Evolutionary conservation across 2,329 filamentous ascomycete species (phyloP), one percentile per base, ranked within the genome.

Genomic region (Xylariomycetidae sp.): DNA sequence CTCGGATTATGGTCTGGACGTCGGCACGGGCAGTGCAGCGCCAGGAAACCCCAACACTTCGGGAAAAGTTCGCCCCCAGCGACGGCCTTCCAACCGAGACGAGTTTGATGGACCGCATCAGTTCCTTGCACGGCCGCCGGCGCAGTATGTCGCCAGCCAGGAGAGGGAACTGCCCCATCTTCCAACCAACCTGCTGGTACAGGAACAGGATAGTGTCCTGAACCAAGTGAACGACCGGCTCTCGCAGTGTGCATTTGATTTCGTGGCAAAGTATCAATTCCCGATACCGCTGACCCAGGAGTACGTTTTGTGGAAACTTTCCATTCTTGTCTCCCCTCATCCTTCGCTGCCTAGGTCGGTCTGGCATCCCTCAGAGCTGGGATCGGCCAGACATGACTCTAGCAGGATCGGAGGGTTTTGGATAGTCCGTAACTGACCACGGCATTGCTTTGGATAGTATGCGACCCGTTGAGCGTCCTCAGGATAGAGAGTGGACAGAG

Each of bases 21-120:
- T 70, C 46, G 61, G 63, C 31, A 51, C 51, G 19, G 60, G 63
- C 31, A 53, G 50, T 29, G 59, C 64, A 35, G 50, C 59, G 22
- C 57, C 61, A 12, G 26, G 26, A 9, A 29, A 13, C 20, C 55
- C 61, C 4, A 74, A 70, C 48, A 53, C 57, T 25, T 60, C 58
- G 30, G 61, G 64, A 31, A 74, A 74, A 50, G 58, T 61, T 32
- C 65, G 69, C 25, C 63, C 72, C 12, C 80, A 85, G 53, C 72
- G 83, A 48, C 74, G 82, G 19, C 78, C 84, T 17, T 85, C 82
- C 25, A 89, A 89, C 63, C 74, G 86, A 40, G 86, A 93, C 66
- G 86, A 92, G 60, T 93, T 93, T 60, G 86, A 92, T 60, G 86
- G 86, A 3, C 85, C 86, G 7, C 83, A 88, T 48, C 86, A 93